Conservation (phyloP, 2,329 filamentous ascomycete genomes). For the Cercospora sp. region DNA sequence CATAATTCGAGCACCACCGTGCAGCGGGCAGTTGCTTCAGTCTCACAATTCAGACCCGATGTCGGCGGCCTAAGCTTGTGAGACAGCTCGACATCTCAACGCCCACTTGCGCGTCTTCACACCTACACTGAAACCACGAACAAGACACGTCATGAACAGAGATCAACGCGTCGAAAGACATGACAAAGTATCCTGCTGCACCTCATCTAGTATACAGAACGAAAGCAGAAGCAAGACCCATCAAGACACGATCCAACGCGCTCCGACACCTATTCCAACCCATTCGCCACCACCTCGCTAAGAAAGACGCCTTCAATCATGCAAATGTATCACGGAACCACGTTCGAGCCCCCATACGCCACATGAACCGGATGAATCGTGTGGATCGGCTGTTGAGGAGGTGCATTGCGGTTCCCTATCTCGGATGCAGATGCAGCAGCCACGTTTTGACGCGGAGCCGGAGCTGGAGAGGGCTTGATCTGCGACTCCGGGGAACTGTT, state of each 20-base stretch:
- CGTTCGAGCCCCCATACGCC: background rate
- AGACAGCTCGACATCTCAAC: background rate
- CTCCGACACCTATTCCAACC: background rate
- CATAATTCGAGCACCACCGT: background rate
- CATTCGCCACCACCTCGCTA: background rate
- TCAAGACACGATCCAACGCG: background rate
- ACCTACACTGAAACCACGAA: background rate
- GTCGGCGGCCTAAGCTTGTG: background rate
- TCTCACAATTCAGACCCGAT: background rate
- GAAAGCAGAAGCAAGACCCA: background rate
- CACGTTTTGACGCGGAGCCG: background rate
- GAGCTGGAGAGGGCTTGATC: background rate
- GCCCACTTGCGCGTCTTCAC: background rate
- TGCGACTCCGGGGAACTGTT: constrained; percentile 3
- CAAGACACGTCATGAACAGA: background rate
- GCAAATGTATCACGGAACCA: background rate
- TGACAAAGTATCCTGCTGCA: background rate
- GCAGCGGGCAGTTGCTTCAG: background rate
- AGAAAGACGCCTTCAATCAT: background rate
- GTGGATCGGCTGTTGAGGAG: background rate
- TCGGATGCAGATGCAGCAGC: constrained; percentile 5
- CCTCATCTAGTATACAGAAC: background rate
- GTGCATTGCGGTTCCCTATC: background rate
- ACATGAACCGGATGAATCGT: background rate
- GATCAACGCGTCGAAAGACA: background rate